These are phyloP conservation scores for Neoarthrinium moseri DNA, from an alignment of 2,329 filamentous ascomycete species.

Conservation along the genomic window DNA sequence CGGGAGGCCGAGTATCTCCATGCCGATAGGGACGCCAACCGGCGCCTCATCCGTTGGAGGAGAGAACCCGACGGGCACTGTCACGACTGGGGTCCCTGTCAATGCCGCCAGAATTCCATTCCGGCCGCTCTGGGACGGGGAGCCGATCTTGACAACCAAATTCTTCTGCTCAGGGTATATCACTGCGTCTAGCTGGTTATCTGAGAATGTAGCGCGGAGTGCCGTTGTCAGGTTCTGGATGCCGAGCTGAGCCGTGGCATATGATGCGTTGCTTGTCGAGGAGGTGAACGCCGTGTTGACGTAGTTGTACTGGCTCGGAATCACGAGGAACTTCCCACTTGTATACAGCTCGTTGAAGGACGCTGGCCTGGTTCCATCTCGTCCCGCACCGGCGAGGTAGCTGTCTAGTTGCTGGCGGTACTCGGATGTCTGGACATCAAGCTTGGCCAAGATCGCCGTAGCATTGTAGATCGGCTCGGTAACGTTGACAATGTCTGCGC, in stretches of 20 bases:
- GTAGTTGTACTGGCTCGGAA: constrained; percentile 57
- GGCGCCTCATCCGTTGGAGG: constrained; percentile 45
- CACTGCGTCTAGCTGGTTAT: constrained; percentile 51
- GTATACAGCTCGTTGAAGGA: constrained; percentile 49
- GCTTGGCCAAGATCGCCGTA: constrained; percentile 39
- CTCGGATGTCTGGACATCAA: constrained; percentile 63
- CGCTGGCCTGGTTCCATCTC: constrained; percentile 39
- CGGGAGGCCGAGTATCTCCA: constrained; percentile 60
- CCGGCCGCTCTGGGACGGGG: constrained; percentile 55
- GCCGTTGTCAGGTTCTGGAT: constrained; percentile 52
- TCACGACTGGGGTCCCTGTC: constrained; percentile 39
- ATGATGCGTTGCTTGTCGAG: constrained; percentile 49
- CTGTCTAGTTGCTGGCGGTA: constrained; percentile 53
- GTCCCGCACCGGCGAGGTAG: constrained; percentile 49
- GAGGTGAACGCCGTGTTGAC: constrained; percentile 49
- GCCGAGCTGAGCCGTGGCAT: constrained; percentile 40
- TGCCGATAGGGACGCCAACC: constrained; percentile 59
- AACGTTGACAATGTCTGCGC: constrained; percentile 50
- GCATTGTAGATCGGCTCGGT: constrained; percentile 49
- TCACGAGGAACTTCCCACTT: constrained; percentile 54
- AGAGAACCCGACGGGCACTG: constrained; percentile 54
- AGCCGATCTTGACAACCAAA: constrained; percentile 58
- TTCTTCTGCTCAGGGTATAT: constrained; percentile 67
- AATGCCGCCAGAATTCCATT: constrained; percentile 43
- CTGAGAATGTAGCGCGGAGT: constrained; percentile 48